Percentiles rank a stretch among this genome's conserved stretches.
These are phyloP conservation scores for Cubamyces lactineus DNA, from an alignment of 768 basidiomycete species.

Conservation along the genomic window DNA sequence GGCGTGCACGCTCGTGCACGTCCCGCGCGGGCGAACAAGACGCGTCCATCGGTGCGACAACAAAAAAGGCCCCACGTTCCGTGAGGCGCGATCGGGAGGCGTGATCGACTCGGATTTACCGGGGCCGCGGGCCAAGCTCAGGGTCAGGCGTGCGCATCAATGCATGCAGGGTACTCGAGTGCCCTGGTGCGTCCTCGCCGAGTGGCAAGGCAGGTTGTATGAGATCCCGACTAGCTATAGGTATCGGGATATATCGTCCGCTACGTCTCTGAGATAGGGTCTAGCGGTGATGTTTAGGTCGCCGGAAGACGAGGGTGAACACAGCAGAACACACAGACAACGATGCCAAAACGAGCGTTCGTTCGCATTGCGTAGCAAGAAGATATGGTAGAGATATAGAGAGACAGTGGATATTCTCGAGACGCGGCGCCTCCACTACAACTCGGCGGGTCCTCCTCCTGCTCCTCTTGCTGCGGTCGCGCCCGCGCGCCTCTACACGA, in stretches of 20 bases:
- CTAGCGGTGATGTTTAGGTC: no score
- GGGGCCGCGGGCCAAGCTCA: no score
- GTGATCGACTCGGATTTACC: constrained; percentile 7
- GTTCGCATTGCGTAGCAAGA: constrained; percentile 16
- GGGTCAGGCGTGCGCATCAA: background rate
- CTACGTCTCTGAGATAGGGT: no score
- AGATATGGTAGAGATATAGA: constrained; percentile 1
- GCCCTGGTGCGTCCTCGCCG: background rate
- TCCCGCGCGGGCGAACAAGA: constrained; percentile 8
- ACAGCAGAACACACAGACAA: background rate
- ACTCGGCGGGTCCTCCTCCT: constrained; percentile 9
- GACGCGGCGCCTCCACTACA: constrained; percentile 12
- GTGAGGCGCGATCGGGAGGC: background rate
- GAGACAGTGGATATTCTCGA: constrained; percentile 4
- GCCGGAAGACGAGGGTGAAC: background rate
- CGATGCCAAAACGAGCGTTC: background rate
- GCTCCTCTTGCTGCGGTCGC: background rate
- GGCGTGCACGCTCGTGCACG: background rate
- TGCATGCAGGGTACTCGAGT: background rate
- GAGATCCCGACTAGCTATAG: no score
- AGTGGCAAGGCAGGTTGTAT: no score
- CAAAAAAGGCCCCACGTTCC: background rate
- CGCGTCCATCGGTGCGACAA: background rate
- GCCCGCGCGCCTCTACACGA: background rate
- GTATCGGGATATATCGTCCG: no score